These are phyloP conservation scores for Limnanthes douglasii DNA, from an alignment of 345 rosid genomes.

Conservation along the genomic window DNA sequence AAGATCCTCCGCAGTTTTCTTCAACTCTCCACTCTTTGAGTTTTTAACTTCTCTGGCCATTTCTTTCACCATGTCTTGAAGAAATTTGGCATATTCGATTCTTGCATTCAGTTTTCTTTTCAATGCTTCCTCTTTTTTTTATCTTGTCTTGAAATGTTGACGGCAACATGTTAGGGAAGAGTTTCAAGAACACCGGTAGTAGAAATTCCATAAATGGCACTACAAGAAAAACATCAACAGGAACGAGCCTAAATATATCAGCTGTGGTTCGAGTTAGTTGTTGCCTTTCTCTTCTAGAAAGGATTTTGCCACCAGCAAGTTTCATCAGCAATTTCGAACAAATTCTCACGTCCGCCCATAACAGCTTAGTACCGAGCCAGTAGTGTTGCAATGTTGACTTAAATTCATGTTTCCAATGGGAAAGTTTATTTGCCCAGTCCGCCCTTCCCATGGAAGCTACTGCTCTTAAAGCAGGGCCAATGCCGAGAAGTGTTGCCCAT, in stretches of 20 bases:
- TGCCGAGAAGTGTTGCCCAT: conserved; percentile 29
- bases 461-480: conserved; percentile 59
- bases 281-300: conserved; percentile 79
- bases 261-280: conserved; percentile 87
- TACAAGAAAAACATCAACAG: conserved; percentile 60
- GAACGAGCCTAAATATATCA: conserved; percentile 82
- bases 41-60: conserved; percentile 89
- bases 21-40: conserved; percentile 56
- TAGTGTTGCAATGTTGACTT: conserved; percentile 52
- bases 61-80: conserved; percentile 76
- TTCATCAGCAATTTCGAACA: conserved; percentile 50
- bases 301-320: conserved; percentile 56
- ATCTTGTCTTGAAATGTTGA: conserved; percentile 74
- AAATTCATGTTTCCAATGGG: conserved; percentile 50
- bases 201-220: conserved; percentile 75
- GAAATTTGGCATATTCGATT: conserved; percentile 69
- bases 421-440: conserved; percentile 53
- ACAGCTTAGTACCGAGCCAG: conserved; percentile 53
- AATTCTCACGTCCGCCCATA: conserved; percentile 60
- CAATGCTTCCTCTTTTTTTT: conserved; percentile 69
- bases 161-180: conserved; percentile 71
- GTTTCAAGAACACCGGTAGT: conserved; percentile 53
- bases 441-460: conserved; percentile 84
- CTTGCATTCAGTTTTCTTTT: conserved; percentile 52
- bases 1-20: conserved; percentile 57